Evolutionary conservation across 495 filamentous ascomycete genomes (phyloP).

Genomic region (Bacidia rubella): DNA sequence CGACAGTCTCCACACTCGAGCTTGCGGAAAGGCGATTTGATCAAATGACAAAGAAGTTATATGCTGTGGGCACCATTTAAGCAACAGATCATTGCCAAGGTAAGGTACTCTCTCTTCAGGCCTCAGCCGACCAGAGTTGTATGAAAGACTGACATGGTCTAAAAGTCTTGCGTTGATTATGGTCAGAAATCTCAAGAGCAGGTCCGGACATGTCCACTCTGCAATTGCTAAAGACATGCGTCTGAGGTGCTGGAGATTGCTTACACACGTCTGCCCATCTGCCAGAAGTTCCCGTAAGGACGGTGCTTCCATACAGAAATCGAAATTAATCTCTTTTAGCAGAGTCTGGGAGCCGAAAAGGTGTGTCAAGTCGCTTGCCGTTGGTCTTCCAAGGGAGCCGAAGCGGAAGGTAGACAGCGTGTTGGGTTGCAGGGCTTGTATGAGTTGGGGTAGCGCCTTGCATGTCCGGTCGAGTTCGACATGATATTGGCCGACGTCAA

Average conservation of each 20-base stretch:
- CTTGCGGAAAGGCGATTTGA: neutral
- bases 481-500: neutral
- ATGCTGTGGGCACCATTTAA: neutral
- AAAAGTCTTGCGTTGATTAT: neutral
- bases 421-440: neutral
- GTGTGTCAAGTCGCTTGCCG: neutral
- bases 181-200: neutral
- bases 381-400: neutral
- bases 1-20: neutral
- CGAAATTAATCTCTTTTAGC: neutral
- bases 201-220: neutral
- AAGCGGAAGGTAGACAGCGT: neutral
- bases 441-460: neutral
- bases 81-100: neutral
- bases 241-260: neutral
- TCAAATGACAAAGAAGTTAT: neutral
- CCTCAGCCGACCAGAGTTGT: neutral
- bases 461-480: neutral
- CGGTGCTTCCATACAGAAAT: slow-evolving; percentile 1
- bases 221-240: neutral
- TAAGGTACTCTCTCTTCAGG: neutral
- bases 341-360: neutral
- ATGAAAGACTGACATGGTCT: neutral
- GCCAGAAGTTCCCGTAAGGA: neutral
- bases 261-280: neutral